phyloP scores from a whole-genome alignment of 2,329 filamentous ascomycete genomes.

The Ascochyta viciae-villosae region DNA sequence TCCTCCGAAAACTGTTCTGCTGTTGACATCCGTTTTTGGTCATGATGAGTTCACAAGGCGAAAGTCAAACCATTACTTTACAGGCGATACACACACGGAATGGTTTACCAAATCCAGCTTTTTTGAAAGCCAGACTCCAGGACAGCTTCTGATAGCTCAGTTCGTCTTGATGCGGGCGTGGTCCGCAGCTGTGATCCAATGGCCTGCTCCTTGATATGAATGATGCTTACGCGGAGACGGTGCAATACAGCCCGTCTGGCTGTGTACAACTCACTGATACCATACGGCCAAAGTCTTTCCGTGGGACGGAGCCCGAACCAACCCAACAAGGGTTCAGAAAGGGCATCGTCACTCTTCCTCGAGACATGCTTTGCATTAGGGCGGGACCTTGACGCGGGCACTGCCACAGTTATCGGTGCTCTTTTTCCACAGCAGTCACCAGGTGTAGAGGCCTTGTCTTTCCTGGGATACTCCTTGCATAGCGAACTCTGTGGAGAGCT shows the following conservation, averaged over 20 bases:
- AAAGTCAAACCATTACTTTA: not conserved
- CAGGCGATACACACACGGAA: not conserved
- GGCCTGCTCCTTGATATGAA: constrained; percentile 11
- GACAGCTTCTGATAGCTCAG: not conserved
- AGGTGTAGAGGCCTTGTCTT: not conserved
- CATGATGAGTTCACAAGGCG: not conserved
- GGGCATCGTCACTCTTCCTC: constrained; percentile 7
- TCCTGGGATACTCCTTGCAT: not conserved
- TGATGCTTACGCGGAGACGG: constrained; percentile 34
- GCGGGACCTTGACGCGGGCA: not conserved
- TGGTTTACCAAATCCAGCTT: not conserved
- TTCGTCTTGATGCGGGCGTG: not conserved
- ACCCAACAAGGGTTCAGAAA: constrained; percentile 15
- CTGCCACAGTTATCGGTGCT: not conserved
- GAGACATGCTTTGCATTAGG: constrained; percentile 1
- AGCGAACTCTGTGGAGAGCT: constrained; percentile 2
- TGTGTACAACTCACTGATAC: constrained; percentile 11
- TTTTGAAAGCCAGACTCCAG: not conserved
- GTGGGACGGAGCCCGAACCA: constrained; percentile 15
- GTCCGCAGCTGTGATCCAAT: constrained; percentile 12
- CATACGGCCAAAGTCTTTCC: constrained; percentile 7
- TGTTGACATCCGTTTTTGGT: not conserved
- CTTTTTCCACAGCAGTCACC: not conserved
- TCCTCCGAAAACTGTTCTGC: not conserved
- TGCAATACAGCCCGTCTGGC: constrained; percentile 24